Base-by-base conservation (phyloP, 2,329 filamentous ascomycete genomes). In the Stachybotrys elegans region DNA sequence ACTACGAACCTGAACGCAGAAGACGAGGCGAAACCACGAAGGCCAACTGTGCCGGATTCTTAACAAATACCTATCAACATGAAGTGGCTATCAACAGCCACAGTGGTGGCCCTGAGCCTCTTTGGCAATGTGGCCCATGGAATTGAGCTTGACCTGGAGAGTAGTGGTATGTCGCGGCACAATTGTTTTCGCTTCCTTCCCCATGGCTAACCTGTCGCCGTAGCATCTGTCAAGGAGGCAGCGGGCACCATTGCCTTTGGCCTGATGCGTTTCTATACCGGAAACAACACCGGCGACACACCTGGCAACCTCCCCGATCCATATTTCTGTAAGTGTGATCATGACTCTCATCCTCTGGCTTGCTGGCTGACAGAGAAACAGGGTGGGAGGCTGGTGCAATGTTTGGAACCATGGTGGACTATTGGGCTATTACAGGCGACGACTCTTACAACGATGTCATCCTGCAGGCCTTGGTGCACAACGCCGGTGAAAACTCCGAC, bases 381-480 rank as follows among this genome's bases (percentile, higher is more conserved):
- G 65, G 72, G 85, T 90, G 85, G 85, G 83, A 88, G 61, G 80
- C 81, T 0, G 81, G 83, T 17, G 79, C 81, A 43, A 76, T 90
- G 73, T 86, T 88, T 55, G 81, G 84, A 43, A 78, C 81, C 2
- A 60, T 88, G 51, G 66, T 89, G 43, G 83, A 88, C 60, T 89
- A 89, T 63, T 87, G 81, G 81, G 76, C 77, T 51, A 73, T 81
- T 44, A 88, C 84, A 0, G 83, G 80, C 14, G 84, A 88, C 63
- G 59, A 67, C 1, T 73, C 75, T 4, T 88, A 87, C 66, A 84
- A 83, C 58, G 65, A 72, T 9, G 69, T 79, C 27, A 76, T 76
- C 2, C 71, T 66, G 16, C 71, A 84, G 56, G 83, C 75, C 2
- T 57, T 87, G 54, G 54, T 79, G 7, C 78, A 81, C 55, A 83